Evolutionary conservation across 441 rosid genomes (phyloP).

Genomic region (Sinapis alba): DNA sequence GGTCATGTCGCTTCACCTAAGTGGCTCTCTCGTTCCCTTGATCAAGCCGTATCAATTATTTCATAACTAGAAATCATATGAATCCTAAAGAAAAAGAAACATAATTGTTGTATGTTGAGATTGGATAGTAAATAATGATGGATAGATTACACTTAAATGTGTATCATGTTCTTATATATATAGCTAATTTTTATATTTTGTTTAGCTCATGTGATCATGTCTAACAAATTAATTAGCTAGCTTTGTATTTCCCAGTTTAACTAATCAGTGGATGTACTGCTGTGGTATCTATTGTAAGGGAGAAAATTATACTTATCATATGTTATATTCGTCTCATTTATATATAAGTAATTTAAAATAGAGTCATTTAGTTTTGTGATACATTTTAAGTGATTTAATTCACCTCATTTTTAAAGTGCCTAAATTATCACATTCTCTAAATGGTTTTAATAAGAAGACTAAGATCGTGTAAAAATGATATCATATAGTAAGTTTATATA

Average conservation of each 20-base stretch:
- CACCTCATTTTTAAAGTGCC: not conserved
- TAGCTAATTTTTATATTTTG: slow-evolving; percentile 1
- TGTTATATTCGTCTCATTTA: not conserved
- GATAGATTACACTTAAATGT: slow-evolving; percentile 36
- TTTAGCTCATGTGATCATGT: slow-evolving; percentile 1
- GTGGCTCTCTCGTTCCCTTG: slow-evolving; percentile 65
- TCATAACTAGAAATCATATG: slow-evolving; percentile 25
- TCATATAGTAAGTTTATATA: not conserved
- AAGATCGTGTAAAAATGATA: slow-evolving; percentile 2
- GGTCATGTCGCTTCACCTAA: slow-evolving; percentile 82
- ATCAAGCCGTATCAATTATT: slow-evolving; percentile 55
- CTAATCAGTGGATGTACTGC: slow-evolving; percentile 36
- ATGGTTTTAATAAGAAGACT: not conserved
- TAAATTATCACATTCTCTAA: not conserved
- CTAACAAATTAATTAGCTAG: slow-evolving; percentile 13
- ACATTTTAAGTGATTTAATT: not conserved
- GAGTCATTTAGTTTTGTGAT: not conserved
- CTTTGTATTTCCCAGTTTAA: slow-evolving; percentile 36
- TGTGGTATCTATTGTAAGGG: slow-evolving; percentile 26
- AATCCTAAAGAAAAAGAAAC: not conserved
- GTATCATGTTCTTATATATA: slow-evolving; percentile 28
- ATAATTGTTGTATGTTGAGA: not conserved
- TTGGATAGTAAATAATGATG: slow-evolving; percentile 25
- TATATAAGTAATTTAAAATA: not conserved
- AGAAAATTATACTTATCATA: not conserved